Base-by-base conservation (phyloP, 2,329 filamentous ascomycete genomes). In the Penicillium vulpinum region DNA sequence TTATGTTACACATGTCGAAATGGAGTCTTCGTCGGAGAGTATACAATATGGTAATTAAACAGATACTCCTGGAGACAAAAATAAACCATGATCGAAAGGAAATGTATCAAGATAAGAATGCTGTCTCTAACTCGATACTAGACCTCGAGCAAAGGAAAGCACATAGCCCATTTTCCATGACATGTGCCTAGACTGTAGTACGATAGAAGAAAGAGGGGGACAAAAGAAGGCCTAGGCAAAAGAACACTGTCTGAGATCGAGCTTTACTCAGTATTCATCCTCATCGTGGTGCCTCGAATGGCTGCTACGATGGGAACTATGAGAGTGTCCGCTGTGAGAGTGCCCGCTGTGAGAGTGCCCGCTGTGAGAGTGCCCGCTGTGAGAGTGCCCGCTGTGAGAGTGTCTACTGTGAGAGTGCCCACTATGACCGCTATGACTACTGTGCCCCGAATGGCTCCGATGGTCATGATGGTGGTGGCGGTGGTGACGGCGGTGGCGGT, bases 391-490 rank as follows among this genome's bases (percentile, higher is more conserved):
- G 22, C 31, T n/a, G 16, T 47, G 43, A 2, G 26, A 45, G 16
- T 45, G 41, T 7, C 33, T 9, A 15, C 43, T n/a, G 10, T 50
- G 38, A n/a, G 48, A 51, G 22, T 51, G 22, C 6, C 46, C 52
- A 16, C 49, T 51, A 10, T 51, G 21, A 16, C 31, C 38, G 11
- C 49, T 44, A 7, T 51, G 29, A 21, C 31, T 31, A 44, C 49
- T 45, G 9, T 54, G 26, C 13, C 51, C 39, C 9, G 51, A 54
- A 39, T 54, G 51, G 26, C 66, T 67, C 43, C 63, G 61, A 58
- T 66, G 67, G 4, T 54, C 56, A 43, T 64, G 60, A 21, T 63
- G 60, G 35, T 57, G 55, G 15, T 56, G 51, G 39, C 57, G 57
- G 3, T 50, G 39, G 45, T 61, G 62, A 3, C 54, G 36, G 22